A percentile compares a stretch with the other conserved stretches of the same genome.
These are phyloP conservation scores for Aspergillus sp. DNA, from an alignment of 2,329 filamentous ascomycete genomes.

Conservation along the genomic window DNA sequence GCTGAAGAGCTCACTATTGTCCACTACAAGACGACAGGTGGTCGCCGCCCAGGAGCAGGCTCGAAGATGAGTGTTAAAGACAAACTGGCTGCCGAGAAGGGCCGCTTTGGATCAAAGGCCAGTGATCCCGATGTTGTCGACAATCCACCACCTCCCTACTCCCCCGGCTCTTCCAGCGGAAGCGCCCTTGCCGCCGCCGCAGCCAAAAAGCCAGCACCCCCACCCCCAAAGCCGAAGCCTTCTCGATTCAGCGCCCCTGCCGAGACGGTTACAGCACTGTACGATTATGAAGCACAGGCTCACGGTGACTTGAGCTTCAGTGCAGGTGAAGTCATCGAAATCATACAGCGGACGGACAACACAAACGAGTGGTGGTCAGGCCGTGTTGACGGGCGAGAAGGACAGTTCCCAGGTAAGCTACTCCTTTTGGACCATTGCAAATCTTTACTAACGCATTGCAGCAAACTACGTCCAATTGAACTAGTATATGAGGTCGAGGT, in stretches of 20 bases:
- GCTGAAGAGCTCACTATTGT: slow-evolving; percentile 83
- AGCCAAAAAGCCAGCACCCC: slow-evolving; percentile 67
- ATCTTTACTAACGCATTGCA: slow-evolving; percentile 20
- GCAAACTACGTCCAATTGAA: slow-evolving; percentile 41
- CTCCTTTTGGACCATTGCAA: not conserved
- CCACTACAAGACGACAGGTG: slow-evolving; percentile 86
- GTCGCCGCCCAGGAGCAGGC: slow-evolving; percentile 34
- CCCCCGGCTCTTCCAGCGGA: slow-evolving; percentile 43
- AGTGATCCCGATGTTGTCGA: slow-evolving; percentile 50
- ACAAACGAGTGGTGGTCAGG: slow-evolving; percentile 98
- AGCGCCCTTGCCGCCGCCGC: slow-evolving; percentile 52
- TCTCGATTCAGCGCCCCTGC: slow-evolving; percentile 67
- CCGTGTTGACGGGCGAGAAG: slow-evolving; percentile 72
- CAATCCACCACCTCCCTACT: slow-evolving; percentile 71
- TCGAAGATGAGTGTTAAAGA: slow-evolving; percentile 36
- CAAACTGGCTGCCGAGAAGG: slow-evolving; percentile 40
- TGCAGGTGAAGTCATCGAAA: slow-evolving; percentile 86
- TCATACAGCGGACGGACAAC: slow-evolving; percentile 77
- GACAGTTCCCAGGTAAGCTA: slow-evolving; percentile 87
- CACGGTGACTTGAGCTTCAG: slow-evolving; percentile 91
- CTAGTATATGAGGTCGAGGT: slow-evolving; percentile 17
- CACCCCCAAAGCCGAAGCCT: slow-evolving; percentile 81
- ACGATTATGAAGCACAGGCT: slow-evolving; percentile 94
- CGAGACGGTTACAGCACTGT: slow-evolving; percentile 85
- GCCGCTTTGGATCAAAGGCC: slow-evolving; percentile 29